A percentile compares a stretch with the other conserved stretches of the same genome.
Conservation (phyloP, 1,284 basidiomycete genomes). For the Neolentinus lepideus region DNA sequence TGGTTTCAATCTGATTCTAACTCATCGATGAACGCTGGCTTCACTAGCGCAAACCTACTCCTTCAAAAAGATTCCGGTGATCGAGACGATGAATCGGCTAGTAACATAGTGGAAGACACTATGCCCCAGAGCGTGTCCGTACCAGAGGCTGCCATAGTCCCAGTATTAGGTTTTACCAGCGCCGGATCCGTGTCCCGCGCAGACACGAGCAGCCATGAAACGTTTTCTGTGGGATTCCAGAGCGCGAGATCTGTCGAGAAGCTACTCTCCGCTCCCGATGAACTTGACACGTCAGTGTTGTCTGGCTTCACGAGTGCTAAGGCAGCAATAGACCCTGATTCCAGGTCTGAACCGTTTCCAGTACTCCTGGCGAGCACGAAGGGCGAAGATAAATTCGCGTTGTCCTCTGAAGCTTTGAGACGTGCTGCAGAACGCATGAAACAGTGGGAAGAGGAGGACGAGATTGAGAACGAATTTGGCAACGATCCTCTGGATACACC, state of each 20-base stretch:
- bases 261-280: background rate
- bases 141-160: no score
- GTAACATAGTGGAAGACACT: no score
- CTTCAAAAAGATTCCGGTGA: background rate
- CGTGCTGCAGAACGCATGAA: conserved; percentile 48
- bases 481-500: background rate
- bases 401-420: conserved; percentile 51
- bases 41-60: background rate
- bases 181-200: background rate
- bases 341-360: background rate
- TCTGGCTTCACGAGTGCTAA: background rate
- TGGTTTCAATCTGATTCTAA: conserved; percentile 42
- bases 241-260: conserved; percentile 14
- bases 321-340: background rate
- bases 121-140: no score
- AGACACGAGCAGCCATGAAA: background rate
- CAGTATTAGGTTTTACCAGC: background rate
- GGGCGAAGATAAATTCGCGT: conserved; percentile 27
- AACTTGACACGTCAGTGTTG: background rate
- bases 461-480: conserved; percentile 13
- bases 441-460: conserved; percentile 45
- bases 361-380: conserved; percentile 6
- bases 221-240: conserved; percentile 12
- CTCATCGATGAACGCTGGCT: background rate
- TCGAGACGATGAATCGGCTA: background rate